phyloP scores from a whole-genome alignment of 176 grass and related monocot species.

The Miscanthus lutarioriparius region DNA sequence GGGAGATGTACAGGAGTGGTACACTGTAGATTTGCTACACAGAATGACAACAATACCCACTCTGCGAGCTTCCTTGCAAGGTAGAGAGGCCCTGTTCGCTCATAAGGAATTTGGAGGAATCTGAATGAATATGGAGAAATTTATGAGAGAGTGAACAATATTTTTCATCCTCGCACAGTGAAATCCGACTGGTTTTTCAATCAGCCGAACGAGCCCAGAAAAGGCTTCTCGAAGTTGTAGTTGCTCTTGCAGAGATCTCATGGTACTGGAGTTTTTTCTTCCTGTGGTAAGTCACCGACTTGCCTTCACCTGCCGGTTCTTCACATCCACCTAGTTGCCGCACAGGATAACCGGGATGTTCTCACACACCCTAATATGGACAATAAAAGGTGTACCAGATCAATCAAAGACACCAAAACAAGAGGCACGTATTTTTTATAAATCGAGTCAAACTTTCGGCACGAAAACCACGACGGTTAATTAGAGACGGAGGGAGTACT shows the following conservation, averaged over 20 bases:
- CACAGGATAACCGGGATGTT: constrained; percentile 71
- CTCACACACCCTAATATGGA: constrained; percentile 56
- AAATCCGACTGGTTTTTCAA: too few relatives aligned
- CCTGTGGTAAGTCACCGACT: constrained; percentile 71
- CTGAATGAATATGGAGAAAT: too few relatives aligned
- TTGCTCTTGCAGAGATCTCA: constrained; percentile 95
- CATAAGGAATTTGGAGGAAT: too few relatives aligned
- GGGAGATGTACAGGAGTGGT: too few relatives aligned
- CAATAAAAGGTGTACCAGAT: not conserved
- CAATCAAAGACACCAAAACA: not conserved
- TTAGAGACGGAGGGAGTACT: too few relatives aligned
- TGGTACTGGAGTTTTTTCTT: constrained; percentile 87
- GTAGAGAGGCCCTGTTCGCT: constrained; percentile 15
- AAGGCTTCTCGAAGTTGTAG: constrained; percentile 88
- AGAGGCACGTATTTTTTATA: too few relatives aligned
- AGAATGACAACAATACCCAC: constrained; percentile 27
- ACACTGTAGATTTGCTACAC: too few relatives aligned
- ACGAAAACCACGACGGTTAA: too few relatives aligned
- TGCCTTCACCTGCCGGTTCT: constrained; percentile 87
- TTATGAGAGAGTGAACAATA: too few relatives aligned
- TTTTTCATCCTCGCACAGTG: too few relatives aligned
- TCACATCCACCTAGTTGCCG: constrained; percentile 81
- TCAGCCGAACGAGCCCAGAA: too few relatives aligned
- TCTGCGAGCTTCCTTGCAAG: constrained; percentile 71
- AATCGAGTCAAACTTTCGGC: too few relatives aligned